These are phyloP conservation scores for Mucor piriformis DNA, from an alignment of 371 early-diverging fungal genomes.

Conservation along the genomic window DNA sequence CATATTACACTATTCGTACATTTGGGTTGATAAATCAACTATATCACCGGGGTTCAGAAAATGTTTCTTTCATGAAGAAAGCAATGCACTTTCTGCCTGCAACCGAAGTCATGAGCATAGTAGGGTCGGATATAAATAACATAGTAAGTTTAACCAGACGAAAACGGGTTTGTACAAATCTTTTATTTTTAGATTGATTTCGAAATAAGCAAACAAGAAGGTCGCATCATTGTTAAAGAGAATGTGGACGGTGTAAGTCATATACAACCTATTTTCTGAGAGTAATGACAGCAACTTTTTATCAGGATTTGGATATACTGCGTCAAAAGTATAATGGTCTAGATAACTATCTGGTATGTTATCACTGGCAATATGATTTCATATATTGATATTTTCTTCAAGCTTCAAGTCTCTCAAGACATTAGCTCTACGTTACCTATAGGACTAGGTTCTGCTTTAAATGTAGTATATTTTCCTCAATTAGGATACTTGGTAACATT, in stretches of 20 bases:
- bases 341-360: conserved; percentile 53
- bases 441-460: conserved; percentile 52
- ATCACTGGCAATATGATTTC: background rate
- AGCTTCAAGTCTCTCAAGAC: conserved; percentile 67
- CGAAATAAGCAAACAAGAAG: conserved; percentile 60
- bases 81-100: conserved; percentile 18
- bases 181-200: conserved; percentile 73
- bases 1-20: conserved; percentile 60
- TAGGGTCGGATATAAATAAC: conserved; percentile 60
- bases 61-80: conserved; percentile 43
- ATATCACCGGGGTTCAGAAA: background rate
- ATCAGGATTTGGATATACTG: conserved; percentile 61
- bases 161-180: background rate
- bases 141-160: conserved; percentile 25
- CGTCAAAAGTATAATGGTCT: conserved; percentile 61
- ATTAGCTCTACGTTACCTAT: conserved; percentile 56
- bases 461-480: conserved; percentile 85
- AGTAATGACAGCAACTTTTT: background rate
- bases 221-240: conserved; percentile 60
- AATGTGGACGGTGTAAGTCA: conserved; percentile 58
- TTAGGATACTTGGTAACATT: conserved; percentile 78
- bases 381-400: background rate
- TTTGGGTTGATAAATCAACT: conserved; percentile 34
- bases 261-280: background rate
- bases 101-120: conserved; percentile 42